phyloP scores from a whole-genome alignment of 495 filamentous ascomycete genomes.

The Rhizodiscina lignyota region DNA sequence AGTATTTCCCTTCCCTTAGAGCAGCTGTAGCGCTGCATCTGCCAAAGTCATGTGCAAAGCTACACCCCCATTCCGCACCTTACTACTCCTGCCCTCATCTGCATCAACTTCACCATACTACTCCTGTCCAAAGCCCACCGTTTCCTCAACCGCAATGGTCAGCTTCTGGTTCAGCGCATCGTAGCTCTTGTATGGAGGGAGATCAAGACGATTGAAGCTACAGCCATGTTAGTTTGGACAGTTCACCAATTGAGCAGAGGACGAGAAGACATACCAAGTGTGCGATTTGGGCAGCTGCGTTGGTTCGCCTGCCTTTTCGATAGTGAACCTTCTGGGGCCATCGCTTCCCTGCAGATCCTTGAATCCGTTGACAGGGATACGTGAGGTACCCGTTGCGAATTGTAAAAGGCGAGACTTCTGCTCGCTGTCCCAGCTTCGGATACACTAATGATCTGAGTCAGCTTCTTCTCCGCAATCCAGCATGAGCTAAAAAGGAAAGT shows the following conservation, averaged over 20 bases:
- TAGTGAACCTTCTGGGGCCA: conserved; percentile 87
- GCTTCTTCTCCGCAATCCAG: background rate
- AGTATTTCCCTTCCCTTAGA: too few relatives aligned
- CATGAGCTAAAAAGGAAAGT: background rate
- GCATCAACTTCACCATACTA: too few relatives aligned
- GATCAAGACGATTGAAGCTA: conserved; percentile 94
- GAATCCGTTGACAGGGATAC: conserved; percentile 98
- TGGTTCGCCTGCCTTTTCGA: conserved; percentile 90
- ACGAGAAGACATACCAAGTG: conserved; percentile 66
- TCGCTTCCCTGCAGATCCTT: conserved; percentile 98
- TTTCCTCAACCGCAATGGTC: conserved; percentile 95
- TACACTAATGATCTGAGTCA: conserved; percentile 28
- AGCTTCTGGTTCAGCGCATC: conserved; percentile 76
- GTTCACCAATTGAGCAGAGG: conserved; percentile 2
- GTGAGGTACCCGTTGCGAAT: conserved; percentile 92
- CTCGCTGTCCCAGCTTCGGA: conserved; percentile 92
- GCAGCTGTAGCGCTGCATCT: too few relatives aligned
- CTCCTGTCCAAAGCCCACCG: conserved; percentile 97
- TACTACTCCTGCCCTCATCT: too few relatives aligned
- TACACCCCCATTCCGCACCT: too few relatives aligned
- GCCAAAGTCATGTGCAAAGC: too few relatives aligned
- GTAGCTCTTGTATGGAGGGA: conserved; percentile 81
- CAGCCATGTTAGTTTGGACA: conserved; percentile 8
- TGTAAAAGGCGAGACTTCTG: conserved; percentile 93
- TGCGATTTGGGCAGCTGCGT: conserved; percentile 87